Conservation (phyloP, 2,329 filamentous ascomycete species). For the Xylaria sp. region DNA sequence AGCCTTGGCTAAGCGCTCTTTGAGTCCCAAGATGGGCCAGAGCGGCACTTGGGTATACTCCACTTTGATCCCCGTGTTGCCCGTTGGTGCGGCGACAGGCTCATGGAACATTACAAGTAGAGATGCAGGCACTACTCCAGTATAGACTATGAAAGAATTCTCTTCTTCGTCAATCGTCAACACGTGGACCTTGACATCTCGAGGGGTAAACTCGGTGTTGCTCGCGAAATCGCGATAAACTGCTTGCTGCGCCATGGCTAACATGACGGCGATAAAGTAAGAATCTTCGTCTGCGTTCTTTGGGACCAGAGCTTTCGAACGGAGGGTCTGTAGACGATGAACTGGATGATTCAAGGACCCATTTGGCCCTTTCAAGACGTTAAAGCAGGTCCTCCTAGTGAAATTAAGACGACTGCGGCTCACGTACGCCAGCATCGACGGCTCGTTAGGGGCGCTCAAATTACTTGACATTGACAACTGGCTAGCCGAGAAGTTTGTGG, state of each 20-base stretch:
- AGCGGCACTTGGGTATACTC: slow-evolving; percentile 61
- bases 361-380: slow-evolving; percentile 56
- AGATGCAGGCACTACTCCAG: slow-evolving; percentile 58
- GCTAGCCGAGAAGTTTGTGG: slow-evolving; percentile 50
- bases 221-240: slow-evolving; percentile 55
- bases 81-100: slow-evolving; percentile 55
- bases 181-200: slow-evolving; percentile 61
- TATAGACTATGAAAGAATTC: slow-evolving; percentile 65
- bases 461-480: slow-evolving; percentile 41
- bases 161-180: slow-evolving; percentile 61
- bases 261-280: slow-evolving; percentile 62
- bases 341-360: slow-evolving; percentile 60
- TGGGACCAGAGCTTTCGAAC: slow-evolving; percentile 61
- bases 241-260: slow-evolving; percentile 67
- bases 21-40: slow-evolving; percentile 66
- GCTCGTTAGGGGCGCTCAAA: slow-evolving; percentile 43
- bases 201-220: slow-evolving; percentile 44
- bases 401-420: slow-evolving; percentile 58
- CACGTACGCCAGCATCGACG: slow-evolving; percentile 60
- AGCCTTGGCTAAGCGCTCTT: slow-evolving; percentile 65
- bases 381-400: slow-evolving; percentile 61
- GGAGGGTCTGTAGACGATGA: slow-evolving; percentile 58
- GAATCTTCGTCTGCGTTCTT: slow-evolving; percentile 62
- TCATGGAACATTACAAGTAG: slow-evolving; percentile 63
- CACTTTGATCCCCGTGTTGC: slow-evolving; percentile 56